Conservation (phyloP, 805 yeast genomes). For the Teunomyces gatunensis region DNA sequence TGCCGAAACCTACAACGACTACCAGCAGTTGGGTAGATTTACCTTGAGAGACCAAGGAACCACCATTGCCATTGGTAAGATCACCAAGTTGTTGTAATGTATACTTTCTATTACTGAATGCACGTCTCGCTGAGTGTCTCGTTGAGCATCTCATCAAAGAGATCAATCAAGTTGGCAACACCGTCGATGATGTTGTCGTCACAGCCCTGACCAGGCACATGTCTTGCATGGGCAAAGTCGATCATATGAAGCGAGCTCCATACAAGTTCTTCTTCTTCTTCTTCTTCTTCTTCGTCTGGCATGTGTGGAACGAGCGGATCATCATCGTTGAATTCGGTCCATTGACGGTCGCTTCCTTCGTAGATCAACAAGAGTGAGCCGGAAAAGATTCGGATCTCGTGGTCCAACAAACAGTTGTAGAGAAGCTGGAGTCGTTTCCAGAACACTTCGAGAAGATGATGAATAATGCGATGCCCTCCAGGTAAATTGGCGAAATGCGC, state of each 20-base stretch:
- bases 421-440: conserved; percentile 61
- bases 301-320: conserved; percentile 26
- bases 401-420: conserved; percentile 58
- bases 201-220: conserved; percentile 59
- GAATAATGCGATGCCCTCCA: conserved; percentile 27
- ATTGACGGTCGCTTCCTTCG: conserved; percentile 61
- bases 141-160: conserved; percentile 32
- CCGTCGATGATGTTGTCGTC: conserved; percentile 76
- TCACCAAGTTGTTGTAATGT: conserved; percentile 73
- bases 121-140: conserved; percentile 10
- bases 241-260: conserved; percentile 66
- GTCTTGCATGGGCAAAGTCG: conserved; percentile 86
- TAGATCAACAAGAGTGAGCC: conserved; percentile 71
- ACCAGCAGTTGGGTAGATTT: conserved; percentile 96
- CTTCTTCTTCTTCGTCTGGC: conserved; percentile 20
- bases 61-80: conserved; percentile 98
- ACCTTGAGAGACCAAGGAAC: conserved; percentile 98
- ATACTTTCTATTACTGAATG: not conserved
- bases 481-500: conserved; percentile 37
- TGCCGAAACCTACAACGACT: conserved; percentile 87
- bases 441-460: conserved; percentile 42
- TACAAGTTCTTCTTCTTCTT: conserved; percentile 27
- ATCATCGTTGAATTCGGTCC: conserved; percentile 35
- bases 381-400: conserved; percentile 65
- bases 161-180: conserved; percentile 54